These are phyloP conservation scores for Phytophthora niederhauseri DNA, from an alignment of 352 stramenopile species.

Conservation along the genomic window DNA sequence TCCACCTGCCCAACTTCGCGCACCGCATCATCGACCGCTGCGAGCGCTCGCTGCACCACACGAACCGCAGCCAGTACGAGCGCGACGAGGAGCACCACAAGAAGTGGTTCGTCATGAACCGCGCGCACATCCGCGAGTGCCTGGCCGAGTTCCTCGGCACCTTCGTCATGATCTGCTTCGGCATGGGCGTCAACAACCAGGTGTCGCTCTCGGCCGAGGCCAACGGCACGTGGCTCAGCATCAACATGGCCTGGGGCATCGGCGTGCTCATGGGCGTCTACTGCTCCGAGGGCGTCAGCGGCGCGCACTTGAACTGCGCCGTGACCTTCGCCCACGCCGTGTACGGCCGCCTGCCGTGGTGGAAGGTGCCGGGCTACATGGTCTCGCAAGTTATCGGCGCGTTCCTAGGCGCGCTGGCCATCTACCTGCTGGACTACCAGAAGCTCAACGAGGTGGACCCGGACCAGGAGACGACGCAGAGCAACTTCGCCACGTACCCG, in stretches of 20 bases:
- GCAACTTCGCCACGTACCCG: slow-evolving; percentile 16
- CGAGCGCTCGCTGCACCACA: slow-evolving; percentile 22
- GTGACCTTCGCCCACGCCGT: slow-evolving; percentile 1
- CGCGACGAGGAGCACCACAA: slow-evolving; percentile 7
- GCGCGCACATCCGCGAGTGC: slow-evolving; percentile 9
- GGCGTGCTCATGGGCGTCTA: slow-evolving; percentile 22
- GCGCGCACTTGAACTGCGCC: slow-evolving; percentile 5
- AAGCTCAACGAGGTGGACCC: slow-evolving; percentile 13
- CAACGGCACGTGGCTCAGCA: slow-evolving; percentile 13
- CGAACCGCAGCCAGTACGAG: slow-evolving; percentile 13
- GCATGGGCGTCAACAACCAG: slow-evolving; percentile 22
- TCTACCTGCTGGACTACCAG: slow-evolving; percentile 22
- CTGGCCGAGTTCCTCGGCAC: slow-evolving; percentile 11
- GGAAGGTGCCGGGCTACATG: slow-evolving; percentile 8
- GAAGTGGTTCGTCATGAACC: slow-evolving; percentile 19
- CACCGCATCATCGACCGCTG: slow-evolving; percentile 18
- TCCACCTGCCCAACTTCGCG: not conserved
- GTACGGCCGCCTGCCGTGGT: slow-evolving; percentile 4
- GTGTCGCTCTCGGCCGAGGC: slow-evolving; percentile 7
- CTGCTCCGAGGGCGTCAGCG: slow-evolving; percentile 17
- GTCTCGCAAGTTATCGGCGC: slow-evolving; percentile 8
- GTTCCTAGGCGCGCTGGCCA: slow-evolving; percentile 3
- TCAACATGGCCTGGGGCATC: slow-evolving; percentile 14
- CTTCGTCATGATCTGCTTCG: slow-evolving; percentile 20
- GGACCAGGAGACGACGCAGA: slow-evolving; percentile 8